phyloP scores from a whole-genome alignment of 805 yeast genomes.

The Metschnikowia kofuensis region DNA sequence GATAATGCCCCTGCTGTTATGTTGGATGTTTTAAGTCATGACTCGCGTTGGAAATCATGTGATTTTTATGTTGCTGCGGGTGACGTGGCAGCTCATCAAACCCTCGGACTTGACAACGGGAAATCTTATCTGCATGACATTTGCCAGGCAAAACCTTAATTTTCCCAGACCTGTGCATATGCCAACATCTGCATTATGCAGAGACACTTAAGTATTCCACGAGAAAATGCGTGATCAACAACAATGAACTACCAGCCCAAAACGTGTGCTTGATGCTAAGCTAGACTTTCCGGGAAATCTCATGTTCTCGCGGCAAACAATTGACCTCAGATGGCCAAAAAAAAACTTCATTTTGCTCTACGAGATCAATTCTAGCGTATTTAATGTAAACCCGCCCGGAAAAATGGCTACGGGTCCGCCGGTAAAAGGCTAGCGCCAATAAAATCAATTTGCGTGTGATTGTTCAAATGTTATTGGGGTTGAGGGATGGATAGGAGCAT shows the following conservation, averaged over 20 bases:
- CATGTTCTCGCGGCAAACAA: not conserved
- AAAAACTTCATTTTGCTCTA: too few relatives aligned
- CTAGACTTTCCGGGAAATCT: not conserved
- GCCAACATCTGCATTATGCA: not conserved
- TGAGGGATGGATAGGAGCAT: too few relatives aligned
- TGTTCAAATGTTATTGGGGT: too few relatives aligned
- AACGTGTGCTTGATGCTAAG: not conserved
- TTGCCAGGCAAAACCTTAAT: not conserved
- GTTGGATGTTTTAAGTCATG: not conserved
- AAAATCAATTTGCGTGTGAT: too few relatives aligned
- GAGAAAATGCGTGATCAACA: not conserved
- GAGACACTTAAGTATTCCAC: not conserved
- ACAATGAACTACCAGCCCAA: not conserved
- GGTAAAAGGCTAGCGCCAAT: too few relatives aligned
- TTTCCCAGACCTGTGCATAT: not conserved
- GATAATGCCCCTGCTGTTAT: not conserved
- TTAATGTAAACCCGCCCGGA: too few relatives aligned
- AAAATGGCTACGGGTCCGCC: too few relatives aligned
- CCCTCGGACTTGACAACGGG: not conserved
- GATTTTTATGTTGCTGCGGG: not conserved
- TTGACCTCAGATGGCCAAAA: too few relatives aligned
- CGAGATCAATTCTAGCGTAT: not conserved
- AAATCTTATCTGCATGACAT: not conserved
- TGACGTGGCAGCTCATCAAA: slow-evolving; percentile 4
- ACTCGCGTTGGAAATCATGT: not conserved